phyloP scores from a whole-genome alignment of 331 rosid genomes.

The Pyrus hybrid region DNA sequence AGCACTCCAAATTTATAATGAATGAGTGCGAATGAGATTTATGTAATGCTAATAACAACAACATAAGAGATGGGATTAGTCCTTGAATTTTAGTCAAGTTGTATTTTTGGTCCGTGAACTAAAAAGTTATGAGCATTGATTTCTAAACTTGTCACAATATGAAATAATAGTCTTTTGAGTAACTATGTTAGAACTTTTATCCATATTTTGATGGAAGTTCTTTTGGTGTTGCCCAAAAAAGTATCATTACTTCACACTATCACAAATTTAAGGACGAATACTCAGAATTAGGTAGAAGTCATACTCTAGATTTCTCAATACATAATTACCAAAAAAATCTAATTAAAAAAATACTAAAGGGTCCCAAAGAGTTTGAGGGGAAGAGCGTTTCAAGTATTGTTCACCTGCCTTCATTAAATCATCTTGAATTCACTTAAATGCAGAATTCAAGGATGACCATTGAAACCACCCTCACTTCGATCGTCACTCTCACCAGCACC shows the following conservation, averaged over 20 bases:
- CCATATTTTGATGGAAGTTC: too few relatives aligned
- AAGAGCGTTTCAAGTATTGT: conserved; percentile 45
- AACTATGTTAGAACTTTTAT: not conserved
- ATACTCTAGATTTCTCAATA: not conserved
- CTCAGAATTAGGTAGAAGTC: not conserved
- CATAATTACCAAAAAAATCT: not conserved
- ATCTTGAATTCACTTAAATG: conserved; percentile 84
- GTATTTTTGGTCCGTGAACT: not conserved
- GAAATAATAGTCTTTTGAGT: not conserved
- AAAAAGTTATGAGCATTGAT: not conserved
- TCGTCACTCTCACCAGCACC: conserved; percentile 34
- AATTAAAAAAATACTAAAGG: conserved; percentile 9
- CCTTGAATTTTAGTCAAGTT: too few relatives aligned
- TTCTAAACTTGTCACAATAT: not conserved
- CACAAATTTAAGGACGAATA: too few relatives aligned
- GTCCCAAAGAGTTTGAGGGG: conserved; percentile 26
- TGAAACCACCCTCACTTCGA: conserved; percentile 28
- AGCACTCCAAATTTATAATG: not conserved
- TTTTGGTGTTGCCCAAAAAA: not conserved
- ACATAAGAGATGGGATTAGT: too few relatives aligned
- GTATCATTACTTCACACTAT: not conserved
- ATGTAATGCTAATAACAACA: too few relatives aligned
- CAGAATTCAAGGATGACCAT: conserved; percentile 59
- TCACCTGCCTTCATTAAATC: conserved; percentile 85
- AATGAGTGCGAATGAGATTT: not conserved